phyloP scores from a whole-genome alignment of 208 protist genomes.

The Wallacemonas sp. region DNA sequence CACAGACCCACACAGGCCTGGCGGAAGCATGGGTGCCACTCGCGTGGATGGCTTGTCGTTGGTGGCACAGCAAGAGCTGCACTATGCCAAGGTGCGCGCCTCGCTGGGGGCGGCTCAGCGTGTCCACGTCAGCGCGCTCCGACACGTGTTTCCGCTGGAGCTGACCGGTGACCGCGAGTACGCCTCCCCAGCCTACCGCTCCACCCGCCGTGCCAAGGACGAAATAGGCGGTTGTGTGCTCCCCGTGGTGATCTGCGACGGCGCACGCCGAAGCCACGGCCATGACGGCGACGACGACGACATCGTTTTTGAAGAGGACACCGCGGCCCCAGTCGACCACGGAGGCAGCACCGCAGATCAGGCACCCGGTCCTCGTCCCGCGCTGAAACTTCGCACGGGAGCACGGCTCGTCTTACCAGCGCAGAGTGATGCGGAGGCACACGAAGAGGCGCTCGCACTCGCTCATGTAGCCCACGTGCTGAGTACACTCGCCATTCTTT shows the following conservation, averaged over 20 bases:
- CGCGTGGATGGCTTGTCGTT: background rate
- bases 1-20: too few relatives aligned
- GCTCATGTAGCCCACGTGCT: slow-evolving; percentile 51
- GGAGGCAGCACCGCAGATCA: background rate
- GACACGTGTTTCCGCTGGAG: slow-evolving; percentile 29
- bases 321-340: background rate
- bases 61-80: slow-evolving; percentile 19
- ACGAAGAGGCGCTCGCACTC: slow-evolving; percentile 55
- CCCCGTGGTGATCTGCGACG: slow-evolving; percentile 22
- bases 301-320: background rate
- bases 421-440: slow-evolving; percentile 26
- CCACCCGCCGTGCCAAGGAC: slow-evolving; percentile 21
- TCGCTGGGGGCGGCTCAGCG: slow-evolving; percentile 25
- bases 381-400: background rate
- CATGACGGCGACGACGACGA: background rate
- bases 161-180: slow-evolving; percentile 21
- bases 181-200: background rate
- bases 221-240: slow-evolving; percentile 21
- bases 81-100: slow-evolving; percentile 27
- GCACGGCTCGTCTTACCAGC: background rate
- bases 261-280: slow-evolving; percentile 10
- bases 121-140: slow-evolving; percentile 20
- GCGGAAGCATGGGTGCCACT: too few relatives aligned
- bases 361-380: slow-evolving; percentile 8
- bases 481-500: slow-evolving; percentile 41